Evolutionary conservation across 2,329 filamentous ascomycete genomes (phyloP), one percentile per base, ranked within the genome.

Genomic region (Coniochaeta sp.): DNA sequence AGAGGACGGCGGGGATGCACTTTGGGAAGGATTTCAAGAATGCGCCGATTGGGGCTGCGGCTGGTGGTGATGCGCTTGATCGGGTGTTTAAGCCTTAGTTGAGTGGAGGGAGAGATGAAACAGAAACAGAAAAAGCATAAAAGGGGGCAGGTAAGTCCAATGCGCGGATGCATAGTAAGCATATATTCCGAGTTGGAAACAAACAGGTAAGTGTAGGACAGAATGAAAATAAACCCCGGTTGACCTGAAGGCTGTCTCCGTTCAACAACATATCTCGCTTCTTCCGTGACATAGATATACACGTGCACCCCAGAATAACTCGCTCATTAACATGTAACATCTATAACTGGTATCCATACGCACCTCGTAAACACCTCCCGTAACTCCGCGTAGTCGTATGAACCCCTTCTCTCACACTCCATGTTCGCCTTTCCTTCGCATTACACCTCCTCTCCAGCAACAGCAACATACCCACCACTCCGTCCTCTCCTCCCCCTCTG

Each of bases 401-500:
- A n/a, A n/a, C n/a, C n/a, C n/a, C n/a, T n/a, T n/a, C n/a, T n/a
- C n/a, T n/a, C n/a, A n/a, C n/a, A n/a, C n/a, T n/a, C n/a, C 31
- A 33, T 5, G 14, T 33, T 14, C 31, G 8, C n/a, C n/a, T n/a
- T n/a, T n/a, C n/a, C n/a, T n/a, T n/a, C n/a, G n/a, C n/a, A 71
- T 20, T 14, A 79, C 60, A 78, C 77, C 54, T 83, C 82, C 47
- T 83, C 80, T 0, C 63, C 75, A 13, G 72, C 73, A 26, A 88
- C 83, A 18, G 74, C 72, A 71, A 90, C 79, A 67, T 89, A 87
- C 56, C 82, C 75, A 33, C 76, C 76, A 49, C 67, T 70, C 60
- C 73, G 68, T 63, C 71, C 72, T 67, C 75, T 72, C 18, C 70
- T 71, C 12, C 55, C 57, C 27, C 57, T 52, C 12, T 60, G 55